phyloP scores from a whole-genome alignment of 2,329 filamentous ascomycete genomes.

The Aureobasidium sp. region DNA sequence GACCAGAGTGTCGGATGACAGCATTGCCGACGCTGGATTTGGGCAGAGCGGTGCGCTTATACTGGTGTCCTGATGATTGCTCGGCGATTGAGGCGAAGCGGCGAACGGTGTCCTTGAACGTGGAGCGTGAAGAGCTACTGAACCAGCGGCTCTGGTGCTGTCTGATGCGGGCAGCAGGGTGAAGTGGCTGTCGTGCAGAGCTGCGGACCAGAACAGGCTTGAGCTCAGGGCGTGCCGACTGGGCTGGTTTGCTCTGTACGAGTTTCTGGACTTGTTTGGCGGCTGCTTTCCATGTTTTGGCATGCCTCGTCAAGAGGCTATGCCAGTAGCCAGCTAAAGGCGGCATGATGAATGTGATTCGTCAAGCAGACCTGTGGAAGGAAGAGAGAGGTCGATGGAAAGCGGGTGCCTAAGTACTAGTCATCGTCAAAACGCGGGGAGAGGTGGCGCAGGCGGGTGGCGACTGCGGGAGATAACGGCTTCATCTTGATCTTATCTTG shows the following conservation, averaged over 20 bases:
- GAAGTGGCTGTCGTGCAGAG: conserved; percentile 51
- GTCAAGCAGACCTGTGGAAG: neutral
- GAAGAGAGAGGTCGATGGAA: neutral
- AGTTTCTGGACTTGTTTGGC: conserved; percentile 23
- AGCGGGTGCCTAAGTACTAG: conserved; percentile 6
- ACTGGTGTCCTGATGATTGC: conserved; percentile 32
- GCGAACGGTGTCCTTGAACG: conserved; percentile 38
- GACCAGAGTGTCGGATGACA: conserved; percentile 58
- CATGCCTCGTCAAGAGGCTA: conserved; percentile 28
- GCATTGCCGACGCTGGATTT: conserved; percentile 50
- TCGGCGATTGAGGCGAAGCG: conserved; percentile 44
- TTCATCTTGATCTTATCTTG: neutral
- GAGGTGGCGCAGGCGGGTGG: conserved; percentile 2
- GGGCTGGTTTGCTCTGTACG: conserved; percentile 25
- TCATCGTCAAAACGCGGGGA: neutral
- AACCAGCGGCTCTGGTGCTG: conserved; percentile 59
- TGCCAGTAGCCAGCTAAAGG: conserved; percentile 31
- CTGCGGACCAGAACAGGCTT: conserved; percentile 55
- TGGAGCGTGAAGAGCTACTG: conserved; percentile 44
- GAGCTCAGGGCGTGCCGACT: conserved; percentile 42
- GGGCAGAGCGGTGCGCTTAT: conserved; percentile 41
- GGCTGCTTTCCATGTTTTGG: conserved; percentile 27
- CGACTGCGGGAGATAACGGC: neutral
- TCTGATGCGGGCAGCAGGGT: conserved; percentile 55
- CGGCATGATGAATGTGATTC: conserved; percentile 26